These are phyloP conservation scores for Blastocystis sp. DNA, from an alignment of 352 stramenopile genomes.

Conservation along the genomic window DNA sequence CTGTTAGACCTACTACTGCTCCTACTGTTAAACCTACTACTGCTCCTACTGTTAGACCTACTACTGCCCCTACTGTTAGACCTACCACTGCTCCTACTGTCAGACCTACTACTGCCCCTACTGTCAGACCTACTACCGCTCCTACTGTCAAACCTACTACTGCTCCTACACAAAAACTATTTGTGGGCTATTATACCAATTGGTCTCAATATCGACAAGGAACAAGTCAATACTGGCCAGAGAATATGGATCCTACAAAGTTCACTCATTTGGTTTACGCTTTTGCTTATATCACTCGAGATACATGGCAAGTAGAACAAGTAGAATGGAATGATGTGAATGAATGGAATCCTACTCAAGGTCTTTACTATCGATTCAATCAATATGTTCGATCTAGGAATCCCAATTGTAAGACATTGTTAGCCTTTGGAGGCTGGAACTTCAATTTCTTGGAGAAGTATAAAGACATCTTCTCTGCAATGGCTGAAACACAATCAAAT, in stretches of 20 bases:
- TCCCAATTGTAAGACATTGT: constrained; percentile 41
- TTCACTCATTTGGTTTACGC: constrained; percentile 38
- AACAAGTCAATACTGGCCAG: constrained; percentile 27
- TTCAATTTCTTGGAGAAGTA: constrained; percentile 55
- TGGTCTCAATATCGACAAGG: constrained; percentile 45
- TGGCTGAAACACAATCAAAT: constrained; percentile 10
- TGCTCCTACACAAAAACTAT: neutral
- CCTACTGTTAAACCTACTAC: constrained; percentile 41
- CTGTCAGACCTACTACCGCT: too few species aligned
- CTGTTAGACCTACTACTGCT: neutral
- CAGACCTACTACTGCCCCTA: constrained; percentile 20
- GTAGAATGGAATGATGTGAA: constrained; percentile 58
- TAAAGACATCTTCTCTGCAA: constrained; percentile 57
- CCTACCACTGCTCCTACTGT: constrained; percentile 16
- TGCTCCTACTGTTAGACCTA: constrained; percentile 7
- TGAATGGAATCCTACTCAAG: constrained; percentile 32
- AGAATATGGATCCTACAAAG: constrained; percentile 41
- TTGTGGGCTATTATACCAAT: constrained; percentile 51
- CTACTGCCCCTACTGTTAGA: constrained; percentile 7
- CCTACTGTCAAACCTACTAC: too few species aligned
- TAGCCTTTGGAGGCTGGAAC: constrained; percentile 53
- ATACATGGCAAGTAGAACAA: constrained; percentile 36
- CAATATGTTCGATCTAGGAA: constrained; percentile 5
- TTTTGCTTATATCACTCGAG: constrained; percentile 41
- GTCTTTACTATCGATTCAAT: constrained; percentile 53